phyloP scores from a whole-genome alignment of 2,329 filamentous ascomycete species.

The Arthrobotrys conoides region DNA sequence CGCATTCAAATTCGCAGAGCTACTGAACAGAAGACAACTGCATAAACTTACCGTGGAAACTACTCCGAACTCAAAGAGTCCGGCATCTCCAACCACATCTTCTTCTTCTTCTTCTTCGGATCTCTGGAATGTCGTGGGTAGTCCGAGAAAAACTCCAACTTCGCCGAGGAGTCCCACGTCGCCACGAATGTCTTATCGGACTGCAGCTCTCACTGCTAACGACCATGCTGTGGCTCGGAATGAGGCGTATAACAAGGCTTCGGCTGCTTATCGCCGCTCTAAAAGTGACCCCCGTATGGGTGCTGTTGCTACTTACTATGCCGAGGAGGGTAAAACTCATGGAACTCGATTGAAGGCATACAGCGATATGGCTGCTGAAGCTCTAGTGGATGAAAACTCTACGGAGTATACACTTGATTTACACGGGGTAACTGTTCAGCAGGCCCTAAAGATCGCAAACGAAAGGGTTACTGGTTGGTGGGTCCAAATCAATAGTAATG shows the following conservation, averaged over 20 bases:
- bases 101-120: conserved; percentile 7
- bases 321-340: conserved; percentile 61
- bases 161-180: conserved; percentile 58
- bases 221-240: conserved; percentile 58
- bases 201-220: conserved; percentile 27
- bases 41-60: conserved; percentile 39
- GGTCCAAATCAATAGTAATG: conserved; percentile 58
- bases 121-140: conserved; percentile 29
- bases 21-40: conserved; percentile 58
- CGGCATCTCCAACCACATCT: conserved; percentile 23
- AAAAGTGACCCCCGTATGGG: conserved; percentile 63
- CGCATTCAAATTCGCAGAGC: conserved; percentile 62
- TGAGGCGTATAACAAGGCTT: conserved; percentile 63
- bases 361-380: conserved; percentile 61
- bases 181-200: conserved; percentile 44
- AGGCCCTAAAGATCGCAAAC: conserved; percentile 62
- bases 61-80: background rate
- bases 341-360: conserved; percentile 57
- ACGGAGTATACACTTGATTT: conserved; percentile 61
- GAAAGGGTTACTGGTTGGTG: conserved; percentile 64
- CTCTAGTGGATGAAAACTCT: conserved; percentile 60
- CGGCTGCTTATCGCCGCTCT: conserved; percentile 62
- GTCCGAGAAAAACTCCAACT: conserved; percentile 27
- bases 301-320: conserved; percentile 63
- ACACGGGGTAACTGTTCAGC: conserved; percentile 63